Conservation (phyloP, 2,329 filamentous ascomycete genomes). For the Venturia carpophila region DNA sequence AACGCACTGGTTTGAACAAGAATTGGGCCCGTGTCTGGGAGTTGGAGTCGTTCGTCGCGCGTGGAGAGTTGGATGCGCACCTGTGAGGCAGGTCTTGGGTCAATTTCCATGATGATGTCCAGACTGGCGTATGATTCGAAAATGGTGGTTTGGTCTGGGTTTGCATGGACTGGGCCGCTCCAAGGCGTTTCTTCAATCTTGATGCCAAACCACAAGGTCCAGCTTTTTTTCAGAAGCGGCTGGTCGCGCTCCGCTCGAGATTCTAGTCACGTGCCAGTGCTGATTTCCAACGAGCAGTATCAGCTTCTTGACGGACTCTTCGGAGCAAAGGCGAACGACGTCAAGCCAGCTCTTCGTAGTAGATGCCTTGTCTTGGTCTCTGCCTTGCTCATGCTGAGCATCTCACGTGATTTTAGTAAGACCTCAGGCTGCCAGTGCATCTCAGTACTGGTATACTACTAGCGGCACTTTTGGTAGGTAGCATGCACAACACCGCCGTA, state of each 20-base stretch:
- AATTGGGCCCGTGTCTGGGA: slow-evolving; percentile 49
- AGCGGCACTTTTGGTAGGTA: too few relatives aligned
- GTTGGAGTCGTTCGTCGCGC: slow-evolving; percentile 44
- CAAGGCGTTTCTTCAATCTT: background rate
- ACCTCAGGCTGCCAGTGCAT: too few relatives aligned
- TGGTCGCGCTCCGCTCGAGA: background rate
- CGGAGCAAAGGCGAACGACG: too few relatives aligned
- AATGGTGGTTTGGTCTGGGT: background rate
- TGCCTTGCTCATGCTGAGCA: too few relatives aligned
- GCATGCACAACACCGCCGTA: background rate
- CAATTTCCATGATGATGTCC: slow-evolving; percentile 3
- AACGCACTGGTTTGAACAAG: slow-evolving; percentile 49
- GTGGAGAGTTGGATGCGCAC: slow-evolving; percentile 49
- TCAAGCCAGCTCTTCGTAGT: too few relatives aligned
- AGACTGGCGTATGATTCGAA: background rate
- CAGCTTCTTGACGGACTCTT: too few relatives aligned
- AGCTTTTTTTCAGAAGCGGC: background rate
- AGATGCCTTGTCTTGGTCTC: too few relatives aligned
- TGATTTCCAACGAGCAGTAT: background rate
- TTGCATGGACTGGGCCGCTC: too few relatives aligned
- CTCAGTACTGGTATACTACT: too few relatives aligned
- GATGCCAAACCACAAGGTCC: too few relatives aligned
- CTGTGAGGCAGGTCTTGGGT: slow-evolving; percentile 29
- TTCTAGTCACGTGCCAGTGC: background rate
- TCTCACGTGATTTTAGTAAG: too few relatives aligned